Percentiles rank a stretch among this genome's conserved stretches.
Evolutionary conservation across 768 basidiomycete species (phyloP).

Genomic region (button mushroom (Agaricus bisporus)): DNA sequence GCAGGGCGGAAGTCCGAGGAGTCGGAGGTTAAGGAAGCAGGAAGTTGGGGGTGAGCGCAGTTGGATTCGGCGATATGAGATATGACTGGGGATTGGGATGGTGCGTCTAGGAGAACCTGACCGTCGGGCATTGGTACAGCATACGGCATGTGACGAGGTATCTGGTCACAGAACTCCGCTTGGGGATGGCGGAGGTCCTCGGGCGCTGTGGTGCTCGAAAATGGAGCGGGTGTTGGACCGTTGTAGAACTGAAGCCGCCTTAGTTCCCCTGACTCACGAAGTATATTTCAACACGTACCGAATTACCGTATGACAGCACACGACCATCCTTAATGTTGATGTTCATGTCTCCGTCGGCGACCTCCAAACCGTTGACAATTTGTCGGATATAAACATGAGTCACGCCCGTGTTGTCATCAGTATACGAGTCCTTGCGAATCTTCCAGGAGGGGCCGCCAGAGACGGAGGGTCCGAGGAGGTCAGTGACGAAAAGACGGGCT

Average conservation of each 20-base stretch:
- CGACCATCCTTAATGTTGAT: slow-evolving; percentile 83
- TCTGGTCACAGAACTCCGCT: slow-evolving; percentile 42
- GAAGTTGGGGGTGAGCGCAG: slow-evolving; percentile 44
- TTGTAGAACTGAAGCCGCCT: slow-evolving; percentile 57
- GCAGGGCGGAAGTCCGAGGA: slow-evolving; percentile 45
- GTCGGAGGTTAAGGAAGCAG: slow-evolving; percentile 29
- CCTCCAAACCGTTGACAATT: slow-evolving; percentile 78
- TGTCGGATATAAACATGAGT: slow-evolving; percentile 89
- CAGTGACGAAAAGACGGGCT: slow-evolving; percentile 55
- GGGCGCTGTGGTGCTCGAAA: slow-evolving; percentile 22
- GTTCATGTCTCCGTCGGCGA: slow-evolving; percentile 89
- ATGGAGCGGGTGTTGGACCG: slow-evolving; percentile 43
- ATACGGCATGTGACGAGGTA: slow-evolving; percentile 17
- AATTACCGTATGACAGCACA: slow-evolving; percentile 84
- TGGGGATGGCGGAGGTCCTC: slow-evolving; percentile 40
- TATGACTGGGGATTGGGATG: slow-evolving; percentile 25
- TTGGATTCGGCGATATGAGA: slow-evolving; percentile 48
- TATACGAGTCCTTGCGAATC: slow-evolving; percentile 82
- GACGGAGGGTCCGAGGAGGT: slow-evolving; percentile 33
- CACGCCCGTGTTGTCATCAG: slow-evolving; percentile 78
- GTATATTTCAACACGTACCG: slow-evolving; percentile 43
- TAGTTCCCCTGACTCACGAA: neutral
- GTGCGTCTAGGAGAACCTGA: slow-evolving; percentile 29
- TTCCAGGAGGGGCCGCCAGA: slow-evolving; percentile 42
- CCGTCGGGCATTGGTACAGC: slow-evolving; percentile 15